Conservation (phyloP, 345 rosid genomes). For the Aethionema arabicum region DNA sequence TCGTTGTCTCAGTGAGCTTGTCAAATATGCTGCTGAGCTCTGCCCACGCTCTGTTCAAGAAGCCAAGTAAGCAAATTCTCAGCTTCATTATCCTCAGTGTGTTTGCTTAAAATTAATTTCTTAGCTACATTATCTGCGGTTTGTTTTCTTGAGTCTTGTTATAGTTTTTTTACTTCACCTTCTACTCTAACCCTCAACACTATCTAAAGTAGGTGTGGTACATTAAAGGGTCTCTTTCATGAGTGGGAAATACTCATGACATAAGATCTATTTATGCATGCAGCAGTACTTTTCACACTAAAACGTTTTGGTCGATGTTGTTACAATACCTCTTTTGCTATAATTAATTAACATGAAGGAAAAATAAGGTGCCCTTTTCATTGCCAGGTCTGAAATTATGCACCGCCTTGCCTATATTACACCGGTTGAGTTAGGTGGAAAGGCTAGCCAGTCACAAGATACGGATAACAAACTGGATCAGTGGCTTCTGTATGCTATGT, state of each 20-base stretch:
- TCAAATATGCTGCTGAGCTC: conserved; percentile 91
- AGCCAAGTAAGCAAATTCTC: conserved; percentile 68
- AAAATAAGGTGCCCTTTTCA: conserved; percentile 24
- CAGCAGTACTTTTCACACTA: conserved; percentile 2
- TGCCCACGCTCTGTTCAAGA: conserved; percentile 94
- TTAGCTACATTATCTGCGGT: conserved; percentile 9
- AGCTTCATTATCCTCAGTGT: conserved; percentile 23
- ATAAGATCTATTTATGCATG: conserved; percentile 10
- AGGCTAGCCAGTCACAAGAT: conserved; percentile 87
- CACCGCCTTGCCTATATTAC: conserved; percentile 87
- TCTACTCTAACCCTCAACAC: conserved; percentile 18
- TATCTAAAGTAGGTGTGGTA: conserved; percentile 16
- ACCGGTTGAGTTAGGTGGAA: conserved; percentile 92
- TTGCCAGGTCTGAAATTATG: conserved; percentile 72
- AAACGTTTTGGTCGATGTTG: conserved; percentile 15
- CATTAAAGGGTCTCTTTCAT: conserved; percentile 7
- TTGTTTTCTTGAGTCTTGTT: conserved; percentile 18
- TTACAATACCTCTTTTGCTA: conserved; percentile 15
- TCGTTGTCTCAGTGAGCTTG: conserved; percentile 90
- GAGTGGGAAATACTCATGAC: conserved; percentile 17
- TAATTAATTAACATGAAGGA: conserved; percentile 15
- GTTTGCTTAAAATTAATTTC: conserved; percentile 9
- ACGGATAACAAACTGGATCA: conserved; percentile 92
- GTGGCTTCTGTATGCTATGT: conserved; percentile 96
- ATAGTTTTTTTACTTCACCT: neutral